Evolutionary conservation across 1,284 basidiomycete species (phyloP), one percentile per base, ranked within the genome.

Genomic region (Ceratobasidium theobromae): DNA sequence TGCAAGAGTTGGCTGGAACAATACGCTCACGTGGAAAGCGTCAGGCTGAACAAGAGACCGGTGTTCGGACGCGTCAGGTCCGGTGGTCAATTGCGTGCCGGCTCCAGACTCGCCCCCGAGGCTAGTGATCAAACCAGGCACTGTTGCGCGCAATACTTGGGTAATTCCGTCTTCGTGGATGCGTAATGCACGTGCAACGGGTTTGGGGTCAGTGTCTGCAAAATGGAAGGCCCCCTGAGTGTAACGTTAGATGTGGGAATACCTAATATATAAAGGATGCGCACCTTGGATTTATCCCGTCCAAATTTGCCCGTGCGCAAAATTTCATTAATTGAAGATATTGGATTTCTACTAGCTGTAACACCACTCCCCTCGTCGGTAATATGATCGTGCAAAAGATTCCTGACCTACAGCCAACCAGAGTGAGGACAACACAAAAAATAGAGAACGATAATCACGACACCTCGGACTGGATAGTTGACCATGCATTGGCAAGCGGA

Each of bases 291-390:
- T 74, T 82, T 88, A 72, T 96, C 93, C 68, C 93, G 82, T 16
- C 79, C 81, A 69, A 88, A 85, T 70, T 85, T 87, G 18, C 91
- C 89, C 66, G 93, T 90, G n/a, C 91, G 84, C 38, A 99, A 82
- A 9, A 95, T 87, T 72, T 98, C 96, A 72, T 97, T 98, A 76
- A 99, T 92, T 1, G 95, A 95, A 4, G 89, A 86, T 58, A 98
- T 89, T 1, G 92, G 89, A 74, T 95, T 95, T 43, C 93, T 82
- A 4, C 89, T 86, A 8, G 89, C 82, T 12, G 86, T 81, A 3
- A 86, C 82, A 1, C 88, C 87, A 75, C 88, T 86, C 67, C 91
- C 88, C 72, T 96, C 94, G 75, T 95, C 93, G 25, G 88, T 90
- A 9, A 99, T 80, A 77, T 99, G 98, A 75, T 95, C 93, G 69